Base-by-base conservation (phyloP, 75 land plant species). In the Sequoiadendron giganteum region DNA sequence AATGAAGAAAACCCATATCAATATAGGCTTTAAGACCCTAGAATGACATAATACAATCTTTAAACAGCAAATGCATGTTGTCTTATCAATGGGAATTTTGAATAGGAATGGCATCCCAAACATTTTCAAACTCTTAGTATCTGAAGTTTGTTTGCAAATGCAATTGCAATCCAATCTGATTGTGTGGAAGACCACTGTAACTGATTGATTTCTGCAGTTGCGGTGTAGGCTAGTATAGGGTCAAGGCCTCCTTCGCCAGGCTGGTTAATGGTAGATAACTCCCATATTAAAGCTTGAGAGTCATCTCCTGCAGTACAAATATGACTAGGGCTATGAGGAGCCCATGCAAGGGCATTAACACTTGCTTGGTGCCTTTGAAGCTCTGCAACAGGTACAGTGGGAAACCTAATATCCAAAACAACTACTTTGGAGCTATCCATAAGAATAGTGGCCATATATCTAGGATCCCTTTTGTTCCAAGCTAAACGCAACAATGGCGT, bases 261-360 rank as follows among this genome's bases (percentile, higher is more conserved):
- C 79, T 93, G 96, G 84, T 92, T 93, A 58, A 93, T 93, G 11
- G 92, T 80, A 10, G 97, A 93, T 88, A 97, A 68, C 49, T 97
- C 99, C 98, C 98, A 97, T 43, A 97, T 96, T 21, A 97, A 89
- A 19, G 99, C 98, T 92, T 95, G 99, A 5, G 93, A 86, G 75
- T 97, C 99, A 88, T 97, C 99, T 85, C 99, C 99, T 8, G 91
- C 99, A 10, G 99, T 96, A 83, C 99, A 97, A 36, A 97, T 91
- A 89, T 97, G 99, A 87, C 94, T 88, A 36, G 89, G 48, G 73
- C 98, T 95, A 88, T 95, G 98, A 16, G 99, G 99, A 28, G 97
- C 99, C 99, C 99, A 97, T 25, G 99, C 92, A 34, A 97, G 90
- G 13, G 97, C 94, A 92, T 97, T 97, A 19, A 97, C 99, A 75